These are phyloP conservation scores for Chaetomium sp. DNA, from an alignment of 2,329 filamentous ascomycete species.

Conservation along the genomic window DNA sequence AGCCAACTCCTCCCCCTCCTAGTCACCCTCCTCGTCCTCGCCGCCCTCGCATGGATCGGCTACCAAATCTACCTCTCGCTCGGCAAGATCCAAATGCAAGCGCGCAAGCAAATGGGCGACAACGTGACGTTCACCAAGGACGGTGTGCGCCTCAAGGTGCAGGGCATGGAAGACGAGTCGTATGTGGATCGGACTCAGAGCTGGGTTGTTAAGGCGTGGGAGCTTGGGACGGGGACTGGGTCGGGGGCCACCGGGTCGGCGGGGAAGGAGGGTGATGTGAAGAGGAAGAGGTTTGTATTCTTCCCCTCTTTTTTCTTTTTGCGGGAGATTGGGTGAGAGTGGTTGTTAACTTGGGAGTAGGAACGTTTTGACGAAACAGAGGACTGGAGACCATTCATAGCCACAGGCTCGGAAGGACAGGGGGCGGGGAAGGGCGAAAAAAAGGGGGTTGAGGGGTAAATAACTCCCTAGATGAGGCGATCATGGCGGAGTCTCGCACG, in stretches of 20 bases:
- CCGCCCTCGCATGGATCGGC: slow-evolving; percentile 54
- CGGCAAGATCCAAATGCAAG: slow-evolving; percentile 57
- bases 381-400: neutral
- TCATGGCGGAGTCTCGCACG: no score
- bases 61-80: slow-evolving; percentile 68
- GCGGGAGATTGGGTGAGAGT: no score
- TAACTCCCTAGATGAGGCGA: no score
- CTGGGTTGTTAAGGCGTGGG: slow-evolving; percentile 61
- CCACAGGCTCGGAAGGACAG: neutral
- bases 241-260: slow-evolving; percentile 6
- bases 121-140: slow-evolving; percentile 72
- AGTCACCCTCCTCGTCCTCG: slow-evolving; percentile 54
- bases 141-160: slow-evolving; percentile 64
- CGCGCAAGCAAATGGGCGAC: slow-evolving; percentile 64
- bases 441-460: neutral
- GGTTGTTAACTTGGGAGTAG: neutral
- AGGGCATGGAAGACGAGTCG: slow-evolving; percentile 59
- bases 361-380: slow-evolving; percentile 5
- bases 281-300: slow-evolving; percentile 24
- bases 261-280: slow-evolving; percentile 22
- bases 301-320: neutral
- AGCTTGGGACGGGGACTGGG: slow-evolving; percentile 42
- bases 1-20: slow-evolving; percentile 61
- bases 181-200: slow-evolving; percentile 70
- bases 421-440: neutral